These are phyloP conservation scores for Kodamaea ohmeri DNA, from an alignment of 1,139 yeast species.

Conservation along the genomic window DNA sequence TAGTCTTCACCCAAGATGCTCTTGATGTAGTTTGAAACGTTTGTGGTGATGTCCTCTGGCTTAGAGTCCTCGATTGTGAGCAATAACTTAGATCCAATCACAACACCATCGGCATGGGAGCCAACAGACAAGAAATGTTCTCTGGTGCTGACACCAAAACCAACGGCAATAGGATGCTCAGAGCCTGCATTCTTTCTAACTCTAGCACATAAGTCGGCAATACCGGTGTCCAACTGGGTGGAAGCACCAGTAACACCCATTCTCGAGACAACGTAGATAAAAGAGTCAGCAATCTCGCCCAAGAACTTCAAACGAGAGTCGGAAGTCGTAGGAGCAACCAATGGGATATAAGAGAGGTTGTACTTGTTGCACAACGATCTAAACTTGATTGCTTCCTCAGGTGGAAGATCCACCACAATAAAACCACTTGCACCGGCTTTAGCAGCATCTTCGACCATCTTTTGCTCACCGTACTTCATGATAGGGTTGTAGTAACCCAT, in stretches of 20 bases:
- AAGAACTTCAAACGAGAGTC: slow-evolving; percentile 79
- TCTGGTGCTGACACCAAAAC: slow-evolving; percentile 93
- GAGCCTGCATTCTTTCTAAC: slow-evolving; percentile 70
- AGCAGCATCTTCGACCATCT: slow-evolving; percentile 71
- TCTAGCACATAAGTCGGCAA: slow-evolving; percentile 66
- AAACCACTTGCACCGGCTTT: slow-evolving; percentile 94
- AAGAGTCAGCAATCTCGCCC: slow-evolving; percentile 87
- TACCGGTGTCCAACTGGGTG: slow-evolving; percentile 58
- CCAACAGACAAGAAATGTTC: slow-evolving; percentile 86
- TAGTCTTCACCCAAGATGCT: slow-evolving; percentile 66
- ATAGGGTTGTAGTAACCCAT: slow-evolving; percentile 99
- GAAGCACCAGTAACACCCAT: slow-evolving; percentile 98
- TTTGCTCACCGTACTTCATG: slow-evolving; percentile 82
- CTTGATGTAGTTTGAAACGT: slow-evolving; percentile 65
- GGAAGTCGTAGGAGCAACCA: slow-evolving; percentile 95
- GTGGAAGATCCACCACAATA: slow-evolving; percentile 93
- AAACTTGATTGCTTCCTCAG: slow-evolving; percentile 91
- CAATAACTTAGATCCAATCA: slow-evolving; percentile 86
- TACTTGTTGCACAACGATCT: slow-evolving; percentile 66
- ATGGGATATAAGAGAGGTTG: slow-evolving; percentile 83
- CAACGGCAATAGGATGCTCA: slow-evolving; percentile 83
- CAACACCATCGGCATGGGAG: slow-evolving; percentile 84
- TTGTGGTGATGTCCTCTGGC: slow-evolving; percentile 56
- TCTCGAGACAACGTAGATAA: slow-evolving; percentile 91
- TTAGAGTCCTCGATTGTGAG: slow-evolving; percentile 63